A percentile compares a stretch with the other conserved stretches of the same genome.
These are phyloP conservation scores for Scopulariopsis brevicaulis DNA, from an alignment of 2,329 filamentous ascomycete species.

Conservation along the genomic window DNA sequence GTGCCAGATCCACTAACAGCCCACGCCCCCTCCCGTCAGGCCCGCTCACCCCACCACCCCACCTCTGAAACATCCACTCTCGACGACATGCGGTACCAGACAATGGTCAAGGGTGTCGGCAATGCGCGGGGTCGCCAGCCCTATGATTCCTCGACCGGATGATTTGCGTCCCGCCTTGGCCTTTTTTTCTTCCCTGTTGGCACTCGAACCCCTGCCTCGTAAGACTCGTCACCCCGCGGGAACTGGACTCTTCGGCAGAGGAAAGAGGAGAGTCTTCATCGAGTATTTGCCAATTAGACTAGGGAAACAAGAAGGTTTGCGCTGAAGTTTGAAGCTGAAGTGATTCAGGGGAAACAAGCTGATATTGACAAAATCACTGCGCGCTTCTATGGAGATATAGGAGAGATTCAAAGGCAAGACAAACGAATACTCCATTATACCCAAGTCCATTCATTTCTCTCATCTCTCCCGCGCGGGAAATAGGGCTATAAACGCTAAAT, in stretches of 20 bases:
- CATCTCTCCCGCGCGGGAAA: slow-evolving; percentile 1
- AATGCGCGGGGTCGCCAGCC: neutral
- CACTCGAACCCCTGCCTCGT: neutral
- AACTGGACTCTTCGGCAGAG: neutral
- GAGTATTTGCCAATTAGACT: too few relatives aligned
- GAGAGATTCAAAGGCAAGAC: slow-evolving; percentile 1
- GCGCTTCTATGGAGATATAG: slow-evolving; percentile 1
- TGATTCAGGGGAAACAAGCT: neutral
- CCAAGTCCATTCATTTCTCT: slow-evolving; percentile 4
- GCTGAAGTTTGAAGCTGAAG: too few relatives aligned
- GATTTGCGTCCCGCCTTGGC: neutral
- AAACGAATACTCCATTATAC: slow-evolving; percentile 3
- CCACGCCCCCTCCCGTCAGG: neutral
- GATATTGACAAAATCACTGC: neutral
- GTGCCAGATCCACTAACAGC: neutral
- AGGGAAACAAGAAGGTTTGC: too few relatives aligned
- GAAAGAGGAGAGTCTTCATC: too few relatives aligned
- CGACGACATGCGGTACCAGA: neutral
- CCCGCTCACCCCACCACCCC: neutral
- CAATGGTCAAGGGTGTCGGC: neutral
- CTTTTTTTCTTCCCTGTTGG: neutral
- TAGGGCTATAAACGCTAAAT: slow-evolving; percentile 3
- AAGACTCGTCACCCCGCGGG: too few relatives aligned
- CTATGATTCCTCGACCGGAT: neutral
- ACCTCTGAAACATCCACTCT: neutral